Base-by-base conservation (phyloP, 768 basidiomycete species). In the Rubroboletus pulcherrimus region DNA sequence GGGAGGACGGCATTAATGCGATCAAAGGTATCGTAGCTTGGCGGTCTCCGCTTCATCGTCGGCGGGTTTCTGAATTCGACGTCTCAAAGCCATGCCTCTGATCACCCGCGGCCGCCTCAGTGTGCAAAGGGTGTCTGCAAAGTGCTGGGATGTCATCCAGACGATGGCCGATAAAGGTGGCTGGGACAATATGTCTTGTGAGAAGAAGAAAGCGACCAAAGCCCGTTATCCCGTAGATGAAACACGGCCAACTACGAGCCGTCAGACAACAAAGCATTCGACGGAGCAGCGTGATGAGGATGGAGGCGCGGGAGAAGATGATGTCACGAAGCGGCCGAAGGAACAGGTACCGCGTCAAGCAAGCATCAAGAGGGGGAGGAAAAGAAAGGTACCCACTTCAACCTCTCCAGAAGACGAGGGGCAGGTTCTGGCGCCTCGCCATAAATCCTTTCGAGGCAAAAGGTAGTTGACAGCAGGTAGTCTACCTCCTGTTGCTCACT, bases 61-160 rank as follows among this genome's bases (percentile, higher is more conserved):
- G 35, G 55, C 19, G 33, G 19, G 56, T 47, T 35, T 24, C 59
- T 55, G 39, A 62, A 40, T 40, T 11, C 12, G 41, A 59, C 41
- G 57, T 51, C 35, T 69, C 24, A 50, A 67, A 87, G 88, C 66
- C 9, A 95, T 94, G 91, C 80, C 86, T 48, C 75, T 98, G 21
- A 79, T 96, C 14, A 87, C 78, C 12, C 80, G 89, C 17, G 92
- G 93, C 4, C 76, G 94, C 51, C 77, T 97, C 41, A 95, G 92
- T 66, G 93, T 98, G 1, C 94, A 98, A 71, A 80, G 84, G 5
- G 92, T 93, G 0, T 74, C 78, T 24, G 74, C 80, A 55, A 74
- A 69, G 9, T 85, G 91, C 4, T 96, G 86, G 81, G 73, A 78
- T 30, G 78, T 81, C 1, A 78, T 94, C 10, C 64, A 74, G 17